Evolutionary conservation across 805 yeast genomes (phyloP), one percentile per base, ranked within the genome.

Genomic region (Candida taoyuanica): DNA sequence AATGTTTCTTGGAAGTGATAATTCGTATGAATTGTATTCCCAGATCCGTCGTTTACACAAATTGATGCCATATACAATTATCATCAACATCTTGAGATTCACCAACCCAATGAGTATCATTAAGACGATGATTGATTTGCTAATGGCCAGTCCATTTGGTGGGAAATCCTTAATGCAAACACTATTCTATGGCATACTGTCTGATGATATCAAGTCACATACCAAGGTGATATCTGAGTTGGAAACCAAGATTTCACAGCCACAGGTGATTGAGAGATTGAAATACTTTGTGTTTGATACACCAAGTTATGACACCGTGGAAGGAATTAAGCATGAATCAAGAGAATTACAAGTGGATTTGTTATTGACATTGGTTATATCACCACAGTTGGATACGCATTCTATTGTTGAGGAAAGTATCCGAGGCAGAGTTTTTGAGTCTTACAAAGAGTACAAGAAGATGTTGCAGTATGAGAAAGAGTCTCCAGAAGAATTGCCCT

Each of bases 41-140:
- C 87, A 86, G 53, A 64, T 84, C 23, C 76, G 77, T 46, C 74
- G 81, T 40, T 63, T 93, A 28, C 96, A 91, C 62, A 63, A 70
- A 23, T 54, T 86, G 42, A 76, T 91, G 64, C 98, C 98, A 0
- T 93, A 91, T 58, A 64, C 73, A 2, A 56, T 91, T 25, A 75
- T 89, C 59, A 79, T 80, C 30, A 85, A 85, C 16, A 82, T 91
- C 17, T 60, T 93, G 53, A 73, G 78, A 53, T 77, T 82, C 43
- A 86, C 98, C 0, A 91, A 91, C 54, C 98, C 98, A 2, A 76
- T 88, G 62, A 75, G 81, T 29, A 78, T 91, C 19, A 77, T 86
- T 65, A 84, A 88, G 44, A 76, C 81, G 17, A 64, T 91, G 57
- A 73, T 89, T 25, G 96, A 87, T 51, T 58, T 91, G 42, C 77